Percentiles rank a stretch among this genome's conserved stretches.
These are phyloP conservation scores for Backusella parvicylindrica DNA, from an alignment of 192 early-diverging fungal genomes.

Conservation along the genomic window DNA sequence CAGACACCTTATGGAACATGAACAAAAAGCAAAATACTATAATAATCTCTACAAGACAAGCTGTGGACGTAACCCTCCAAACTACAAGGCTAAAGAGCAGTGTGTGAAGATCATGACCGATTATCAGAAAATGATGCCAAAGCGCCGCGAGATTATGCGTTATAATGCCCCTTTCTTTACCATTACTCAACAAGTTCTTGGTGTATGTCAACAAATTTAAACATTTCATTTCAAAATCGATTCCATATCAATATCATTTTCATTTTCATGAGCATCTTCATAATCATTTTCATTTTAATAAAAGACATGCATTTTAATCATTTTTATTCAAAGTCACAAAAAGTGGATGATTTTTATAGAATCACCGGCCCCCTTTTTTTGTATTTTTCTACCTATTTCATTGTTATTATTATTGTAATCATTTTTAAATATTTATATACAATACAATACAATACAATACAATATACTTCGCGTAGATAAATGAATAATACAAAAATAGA, in stretches of 20 bases:
- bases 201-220: no score
- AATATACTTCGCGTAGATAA: background rate
- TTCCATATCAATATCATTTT: background rate
- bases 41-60: background rate
- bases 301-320: background rate
- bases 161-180: no score
- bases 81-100: no score
- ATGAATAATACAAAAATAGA: background rate
- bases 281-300: background rate
- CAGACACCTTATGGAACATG: background rate
- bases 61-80: background rate
- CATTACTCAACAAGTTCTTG: no score
- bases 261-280: background rate
- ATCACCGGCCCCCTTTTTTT: background rate
- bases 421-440: no score
- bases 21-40: background rate
- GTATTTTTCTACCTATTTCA: background rate
- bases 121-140: no score
- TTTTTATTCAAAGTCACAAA: conserved; percentile 2
- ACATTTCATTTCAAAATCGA: no score
- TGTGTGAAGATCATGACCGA: no score
- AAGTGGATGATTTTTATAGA: background rate
- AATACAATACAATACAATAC: no score
- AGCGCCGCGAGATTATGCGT: no score
- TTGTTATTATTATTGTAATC: no score